Base-by-base conservation (phyloP, 2,329 filamentous ascomycete species). In the Aspergillus felis region DNA sequence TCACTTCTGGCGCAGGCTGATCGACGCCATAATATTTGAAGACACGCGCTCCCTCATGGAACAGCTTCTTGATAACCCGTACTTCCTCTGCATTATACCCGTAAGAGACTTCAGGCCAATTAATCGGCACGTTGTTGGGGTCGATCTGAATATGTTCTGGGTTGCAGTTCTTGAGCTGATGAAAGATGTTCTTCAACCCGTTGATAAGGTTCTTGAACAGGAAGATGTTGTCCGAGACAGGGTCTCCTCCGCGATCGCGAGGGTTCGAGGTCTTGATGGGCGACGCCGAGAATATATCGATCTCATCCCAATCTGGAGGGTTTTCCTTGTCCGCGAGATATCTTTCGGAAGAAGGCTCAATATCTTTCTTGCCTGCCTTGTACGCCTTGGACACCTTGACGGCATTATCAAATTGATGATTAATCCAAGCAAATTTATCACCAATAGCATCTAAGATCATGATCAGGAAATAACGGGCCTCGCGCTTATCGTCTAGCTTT, bases 401-500 rank as follows among this genome's bases (percentile, higher is more conserved):
- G 17, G 94, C 92, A 73, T 99, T 99, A 41, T 88, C 84, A 71
- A 96, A 97, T 73, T 97, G 92, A 56, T 91, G 84, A 70, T 99
- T 99, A 94, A 99, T 99, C 2, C 92, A 87, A 1, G 92, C 92
- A 71, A 99, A 97, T 71, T 99, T 99, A 71, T 99, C 94, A 51
- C 91, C 94, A 65, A 99, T 97, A 9, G 95, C 94, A 74, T 97
- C 95, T 56, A 99, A 79, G 48, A 99, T 97, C 86, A 96, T 94
- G 69, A 99, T 91, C 60, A 99, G 79, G 72, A 96, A 96, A 72
- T 97, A 92, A 5, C 95, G 87, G 25, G 94, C 94, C 72, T 99
- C 93, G 47, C 89, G 86, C 77, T 97, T 99, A 71, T 96, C 91
- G 22, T 89, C 88, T 66, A 99, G 84, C 73, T 93, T 96, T 1